phyloP scores from a whole-genome alignment of 805 yeast species.

The Cyberlindnera euphorbiae region DNA sequence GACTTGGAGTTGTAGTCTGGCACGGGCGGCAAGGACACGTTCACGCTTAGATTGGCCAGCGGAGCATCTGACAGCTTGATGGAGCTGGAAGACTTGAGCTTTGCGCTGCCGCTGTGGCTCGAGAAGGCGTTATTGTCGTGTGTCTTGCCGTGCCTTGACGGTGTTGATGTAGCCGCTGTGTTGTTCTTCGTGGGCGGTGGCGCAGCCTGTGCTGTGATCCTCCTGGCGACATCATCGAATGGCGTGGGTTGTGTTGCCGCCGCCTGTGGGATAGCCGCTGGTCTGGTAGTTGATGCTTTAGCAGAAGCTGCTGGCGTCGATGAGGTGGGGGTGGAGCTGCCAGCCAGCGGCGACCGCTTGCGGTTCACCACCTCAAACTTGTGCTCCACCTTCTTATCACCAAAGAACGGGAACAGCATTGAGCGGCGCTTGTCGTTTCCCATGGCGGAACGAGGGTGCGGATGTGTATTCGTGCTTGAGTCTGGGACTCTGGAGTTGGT shows the following conservation, averaged over 20 bases:
- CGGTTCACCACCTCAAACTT: slow-evolving; percentile 26
- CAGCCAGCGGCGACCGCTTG: slow-evolving; percentile 21
- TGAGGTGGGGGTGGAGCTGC: not conserved
- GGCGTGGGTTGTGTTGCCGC: slow-evolving; percentile 2
- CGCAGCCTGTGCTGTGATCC: not conserved
- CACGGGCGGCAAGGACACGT: slow-evolving; percentile 22
- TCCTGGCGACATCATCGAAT: slow-evolving; percentile 4
- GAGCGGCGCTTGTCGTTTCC: slow-evolving; percentile 23
- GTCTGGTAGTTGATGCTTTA: not conserved
- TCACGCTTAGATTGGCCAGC: slow-evolving; percentile 12
- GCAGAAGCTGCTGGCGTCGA: slow-evolving; percentile 3
- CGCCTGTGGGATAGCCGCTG: too few species aligned
- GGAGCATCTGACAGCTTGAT: slow-evolving; percentile 11
- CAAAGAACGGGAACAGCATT: slow-evolving; percentile 21
- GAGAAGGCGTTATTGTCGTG: too few species aligned
- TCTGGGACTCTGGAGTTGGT: too few species aligned
- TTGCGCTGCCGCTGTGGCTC: not conserved
- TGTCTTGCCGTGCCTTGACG: too few species aligned
- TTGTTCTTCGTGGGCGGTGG: too few species aligned
- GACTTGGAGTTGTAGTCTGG: slow-evolving; percentile 24
- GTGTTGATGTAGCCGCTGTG: slow-evolving; percentile 1
- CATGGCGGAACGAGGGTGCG: too few species aligned
- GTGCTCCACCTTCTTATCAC: slow-evolving; percentile 16
- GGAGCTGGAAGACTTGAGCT: slow-evolving; percentile 1
- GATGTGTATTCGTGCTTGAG: too few species aligned